Evolutionary conservation across 2,329 filamentous ascomycete genomes (phyloP), one percentile per base, ranked within the genome.

Genomic region (Epichloe scottii): DNA sequence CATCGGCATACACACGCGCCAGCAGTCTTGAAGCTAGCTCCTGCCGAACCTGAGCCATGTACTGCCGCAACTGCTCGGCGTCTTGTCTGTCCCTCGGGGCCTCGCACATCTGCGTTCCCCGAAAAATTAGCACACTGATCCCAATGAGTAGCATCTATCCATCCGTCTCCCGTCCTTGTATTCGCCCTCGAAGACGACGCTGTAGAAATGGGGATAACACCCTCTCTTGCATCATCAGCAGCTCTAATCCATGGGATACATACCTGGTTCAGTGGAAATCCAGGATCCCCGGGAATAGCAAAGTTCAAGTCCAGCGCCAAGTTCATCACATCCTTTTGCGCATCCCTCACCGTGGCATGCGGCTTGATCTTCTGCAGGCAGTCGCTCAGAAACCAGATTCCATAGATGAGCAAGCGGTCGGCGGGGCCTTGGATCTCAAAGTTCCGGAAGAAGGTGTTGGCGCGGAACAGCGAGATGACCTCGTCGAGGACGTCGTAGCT

Each of bases 371-470:
- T 94, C 62, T 77, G 75, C 65, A 98, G 73, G 62, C 89, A 90
- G 69, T 97, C 90, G 70, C 85, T 91, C 62, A 97, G 79, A 70
- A 91, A 97, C 65, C 95, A 78, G 67, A 96, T 98, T 56, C 91
- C 91, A 72, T 98, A 98, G 63, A 97, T 90, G 59, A 98, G 78
- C 63, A 97, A 82, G 40, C 93, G 81, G 71, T 98, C 93, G 53
- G 93, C 91, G 26, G 89, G 87, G 14, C 93, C 93, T 71, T 95
- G 91, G 74, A 97, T 95, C 76, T 97, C 93, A 63, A 98, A 98
- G 78, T 97, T 98, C 63, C 93, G 87, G 78, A 97, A 98, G 71
- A 98, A 91, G 54, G 91, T 96, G 75, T 98, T 97, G 62, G 93
- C 91, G 57, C 93, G 88, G 78, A 97, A 98, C 47, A 97, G 80